Conservation (phyloP, 495 filamentous ascomycete genomes). For the Podospora pseudoanserina region DNA sequence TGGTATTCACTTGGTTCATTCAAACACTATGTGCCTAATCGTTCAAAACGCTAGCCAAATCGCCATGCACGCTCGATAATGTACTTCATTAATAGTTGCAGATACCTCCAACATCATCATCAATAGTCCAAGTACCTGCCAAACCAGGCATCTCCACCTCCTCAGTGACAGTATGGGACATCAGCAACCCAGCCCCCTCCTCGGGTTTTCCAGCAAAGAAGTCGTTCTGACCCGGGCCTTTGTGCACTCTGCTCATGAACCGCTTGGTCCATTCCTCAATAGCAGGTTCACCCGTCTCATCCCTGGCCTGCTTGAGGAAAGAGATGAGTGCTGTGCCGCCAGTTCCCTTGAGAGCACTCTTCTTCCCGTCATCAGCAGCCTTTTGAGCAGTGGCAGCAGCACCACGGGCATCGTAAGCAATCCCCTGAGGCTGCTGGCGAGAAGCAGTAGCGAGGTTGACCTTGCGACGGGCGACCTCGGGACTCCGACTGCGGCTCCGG, state of each 20-base stretch:
- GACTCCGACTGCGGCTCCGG: slow-evolving; percentile 45
- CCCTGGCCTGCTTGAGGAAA: slow-evolving; percentile 88
- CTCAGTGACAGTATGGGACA: slow-evolving; percentile 40
- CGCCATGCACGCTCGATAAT: background rate
- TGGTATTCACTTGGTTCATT: background rate
- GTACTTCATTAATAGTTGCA: slow-evolving; percentile 38
- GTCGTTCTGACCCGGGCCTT: slow-evolving; percentile 43
- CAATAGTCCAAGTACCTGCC: slow-evolving; percentile 79
- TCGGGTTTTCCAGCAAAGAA: slow-evolving; percentile 62
- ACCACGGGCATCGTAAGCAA: slow-evolving; percentile 28
- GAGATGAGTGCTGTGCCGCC: slow-evolving; percentile 89
- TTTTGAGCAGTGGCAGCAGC: slow-evolving; percentile 15
- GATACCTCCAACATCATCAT: slow-evolving; percentile 65
- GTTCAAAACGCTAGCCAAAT: background rate
- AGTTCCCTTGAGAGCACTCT: slow-evolving; percentile 73
- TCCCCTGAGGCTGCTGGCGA: slow-evolving; percentile 42
- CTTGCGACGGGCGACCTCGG: slow-evolving; percentile 39
- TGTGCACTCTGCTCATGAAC: slow-evolving; percentile 58
- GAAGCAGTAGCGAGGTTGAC: slow-evolving; percentile 66
- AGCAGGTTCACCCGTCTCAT: slow-evolving; percentile 92
- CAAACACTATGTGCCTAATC: background rate
- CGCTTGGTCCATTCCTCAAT: slow-evolving; percentile 77
- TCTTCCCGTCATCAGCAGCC: slow-evolving; percentile 30
- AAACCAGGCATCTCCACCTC: slow-evolving; percentile 74
- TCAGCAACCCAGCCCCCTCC: slow-evolving; percentile 22